phyloP scores from a whole-genome alignment of 2,329 filamentous ascomycete genomes.

The Apiospora arundinis region DNA sequence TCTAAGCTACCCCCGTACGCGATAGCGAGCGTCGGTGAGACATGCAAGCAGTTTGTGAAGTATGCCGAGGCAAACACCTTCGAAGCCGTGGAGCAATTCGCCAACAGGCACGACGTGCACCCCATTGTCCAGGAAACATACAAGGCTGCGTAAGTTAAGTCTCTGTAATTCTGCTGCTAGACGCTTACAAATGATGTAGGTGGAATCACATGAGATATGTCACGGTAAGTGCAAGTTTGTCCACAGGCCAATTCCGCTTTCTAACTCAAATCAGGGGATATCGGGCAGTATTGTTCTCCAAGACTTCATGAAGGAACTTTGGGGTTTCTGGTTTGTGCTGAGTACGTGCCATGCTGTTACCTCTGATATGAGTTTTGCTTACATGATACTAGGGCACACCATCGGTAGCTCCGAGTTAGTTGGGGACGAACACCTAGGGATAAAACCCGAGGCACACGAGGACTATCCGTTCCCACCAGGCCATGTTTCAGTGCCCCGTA shows the following conservation, averaged over 20 bases:
- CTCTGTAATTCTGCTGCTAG: no score
- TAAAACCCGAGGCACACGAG: constrained; percentile 43
- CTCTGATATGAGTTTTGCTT: background rate
- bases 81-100: constrained; percentile 39
- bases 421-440: constrained; percentile 48
- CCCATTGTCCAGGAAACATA: constrained; percentile 41
- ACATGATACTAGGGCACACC: constrained; percentile 46
- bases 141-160: constrained; percentile 35
- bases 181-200: constrained; percentile 17
- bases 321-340: constrained; percentile 54
- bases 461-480: constrained; percentile 45
- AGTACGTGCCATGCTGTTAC: constrained; percentile 42
- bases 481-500: constrained; percentile 41
- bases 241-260: constrained; percentile 32
- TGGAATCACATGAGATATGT: constrained; percentile 25
- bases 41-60: constrained; percentile 40
- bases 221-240: background rate
- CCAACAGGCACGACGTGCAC: constrained; percentile 38
- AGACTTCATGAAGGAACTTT: constrained; percentile 47
- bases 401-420: constrained; percentile 51
- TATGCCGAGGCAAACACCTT: constrained; percentile 45
- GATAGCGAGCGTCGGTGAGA: constrained; percentile 44
- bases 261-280: constrained; percentile 31
- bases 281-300: constrained; percentile 37
- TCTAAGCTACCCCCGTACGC: constrained; percentile 47